These are phyloP conservation scores for Elasticomyces elasticus DNA, from an alignment of 495 filamentous ascomycete genomes.

Conservation along the genomic window DNA sequence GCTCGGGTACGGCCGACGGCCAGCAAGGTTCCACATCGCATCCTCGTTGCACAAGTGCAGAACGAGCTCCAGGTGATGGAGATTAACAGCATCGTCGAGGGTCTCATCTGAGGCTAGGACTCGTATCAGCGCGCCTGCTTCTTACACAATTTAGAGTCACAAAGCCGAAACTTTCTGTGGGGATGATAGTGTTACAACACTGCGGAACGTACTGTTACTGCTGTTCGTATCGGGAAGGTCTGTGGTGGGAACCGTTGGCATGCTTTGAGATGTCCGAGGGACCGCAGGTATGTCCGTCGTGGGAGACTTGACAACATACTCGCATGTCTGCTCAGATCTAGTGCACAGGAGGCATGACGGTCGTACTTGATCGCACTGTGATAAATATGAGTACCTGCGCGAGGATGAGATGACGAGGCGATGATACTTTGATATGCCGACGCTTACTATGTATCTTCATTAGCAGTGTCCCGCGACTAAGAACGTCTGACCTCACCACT, in stretches of 20 bases:
- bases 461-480: not conserved
- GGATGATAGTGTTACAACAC: too few relatives aligned
- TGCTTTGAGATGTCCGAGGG: not conserved
- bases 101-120: not conserved
- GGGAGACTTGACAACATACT: not conserved
- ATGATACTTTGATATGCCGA: not conserved
- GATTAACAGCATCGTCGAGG: not conserved
- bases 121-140: too few relatives aligned
- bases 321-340: not conserved
- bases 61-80: not conserved
- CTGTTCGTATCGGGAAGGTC: too few relatives aligned
- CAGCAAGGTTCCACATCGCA: not conserved
- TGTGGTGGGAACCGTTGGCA: not conserved
- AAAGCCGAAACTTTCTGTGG: too few relatives aligned
- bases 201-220: too few relatives aligned
- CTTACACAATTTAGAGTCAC: too few relatives aligned
- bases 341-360: not conserved
- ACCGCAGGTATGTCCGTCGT: not conserved
- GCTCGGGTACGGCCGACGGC: not conserved
- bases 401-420: not conserved
- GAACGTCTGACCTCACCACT: not conserved
- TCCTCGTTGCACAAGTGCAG: not conserved
- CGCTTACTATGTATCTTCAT: not conserved
- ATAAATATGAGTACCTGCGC: not conserved
- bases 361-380: not conserved